phyloP scores from a whole-genome alignment of 2,329 filamentous ascomycete genomes.

The Phyllosticta citribraziliensis region DNA sequence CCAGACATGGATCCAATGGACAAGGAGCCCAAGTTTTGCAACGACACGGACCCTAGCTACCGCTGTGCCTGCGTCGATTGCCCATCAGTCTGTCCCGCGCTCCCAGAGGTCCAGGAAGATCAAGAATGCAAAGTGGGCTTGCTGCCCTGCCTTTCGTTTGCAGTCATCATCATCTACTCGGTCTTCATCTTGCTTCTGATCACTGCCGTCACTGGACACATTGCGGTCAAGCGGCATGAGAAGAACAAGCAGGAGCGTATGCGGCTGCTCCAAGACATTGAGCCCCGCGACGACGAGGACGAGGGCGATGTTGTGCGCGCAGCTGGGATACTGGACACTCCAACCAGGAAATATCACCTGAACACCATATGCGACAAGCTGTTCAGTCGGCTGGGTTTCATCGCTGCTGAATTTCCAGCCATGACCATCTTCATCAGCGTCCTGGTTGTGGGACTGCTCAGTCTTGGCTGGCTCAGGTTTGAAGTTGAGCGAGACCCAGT shows the following conservation, averaged over 20 bases:
- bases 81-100: constrained; percentile 69
- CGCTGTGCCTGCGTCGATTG: constrained; percentile 93
- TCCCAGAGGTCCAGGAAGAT: constrained; percentile 63
- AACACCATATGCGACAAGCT: constrained; percentile 73
- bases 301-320: constrained; percentile 76
- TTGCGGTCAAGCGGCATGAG: constrained; percentile 64
- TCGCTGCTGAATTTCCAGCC: constrained; percentile 72
- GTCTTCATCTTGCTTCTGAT: constrained; percentile 60
- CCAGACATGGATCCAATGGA: constrained; percentile 61
- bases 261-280: constrained; percentile 75
- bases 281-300: constrained; percentile 84
- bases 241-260: constrained; percentile 70
- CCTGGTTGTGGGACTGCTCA: constrained; percentile 67
- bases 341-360: constrained; percentile 68
- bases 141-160: constrained; percentile 89
- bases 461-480: constrained; percentile 80
- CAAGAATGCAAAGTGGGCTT: constrained; percentile 72
- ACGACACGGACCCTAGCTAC: constrained; percentile 76
- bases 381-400: constrained; percentile 71
- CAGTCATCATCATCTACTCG: constrained; percentile 78
- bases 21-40: constrained; percentile 74
- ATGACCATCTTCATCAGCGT: constrained; percentile 72
- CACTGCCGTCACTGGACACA: constrained; percentile 59
- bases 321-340: constrained; percentile 66
- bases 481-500: constrained; percentile 86